Evolutionary conservation across 208 protist species (phyloP), one percentile per base, ranked within the genome.

Genomic region (Crithidia expoeki): DNA sequence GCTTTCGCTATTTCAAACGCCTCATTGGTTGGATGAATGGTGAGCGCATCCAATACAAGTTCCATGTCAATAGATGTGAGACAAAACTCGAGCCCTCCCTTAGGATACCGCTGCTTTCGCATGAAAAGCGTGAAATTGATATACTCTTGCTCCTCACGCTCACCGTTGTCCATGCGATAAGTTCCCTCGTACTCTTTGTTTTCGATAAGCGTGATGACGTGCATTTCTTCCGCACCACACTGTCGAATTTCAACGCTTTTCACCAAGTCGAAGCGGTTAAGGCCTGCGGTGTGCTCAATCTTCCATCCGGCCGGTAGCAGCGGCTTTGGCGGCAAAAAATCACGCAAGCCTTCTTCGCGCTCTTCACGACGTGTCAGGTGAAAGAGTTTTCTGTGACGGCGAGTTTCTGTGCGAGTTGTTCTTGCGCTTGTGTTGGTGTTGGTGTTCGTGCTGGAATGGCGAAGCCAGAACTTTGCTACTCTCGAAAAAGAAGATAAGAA

Each of bases 31-130:
- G 74, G 52, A 47, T 96, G 91, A 57, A 96, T 80, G 7, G 81
- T 64, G 12, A 96, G 64, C 25, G 86, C 80, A 72, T 96, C 91
- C 74, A 96, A 72, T 11, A 96, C 91, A n/a, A 96, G 74, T 53
- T 96, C 88, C 82, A 90, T 83, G 63, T 96, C 91, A 44, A 96
- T 96, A 1, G 91, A 93, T 14, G 91, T 96, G 30, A 96, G 79
- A 3, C 79, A 82, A 61, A 96, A 89, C 60, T 96, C 88, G 12
- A 96, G 74, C 17, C 81, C 86, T 40, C 80, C 82, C 30, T 76
- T 61, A 0, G 76, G 76, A 73, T 76, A 84, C 12, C 83, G 62
- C 40, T 79, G 61, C 53, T 96, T 96, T 36, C 74, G 59, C 55
- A 94, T 62, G 63, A 96, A 96, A 2, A 93, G 42, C 2, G 66